phyloP scores from a whole-genome alignment of 208 protist genomes.

The Vickermania spadyakhi region DNA sequence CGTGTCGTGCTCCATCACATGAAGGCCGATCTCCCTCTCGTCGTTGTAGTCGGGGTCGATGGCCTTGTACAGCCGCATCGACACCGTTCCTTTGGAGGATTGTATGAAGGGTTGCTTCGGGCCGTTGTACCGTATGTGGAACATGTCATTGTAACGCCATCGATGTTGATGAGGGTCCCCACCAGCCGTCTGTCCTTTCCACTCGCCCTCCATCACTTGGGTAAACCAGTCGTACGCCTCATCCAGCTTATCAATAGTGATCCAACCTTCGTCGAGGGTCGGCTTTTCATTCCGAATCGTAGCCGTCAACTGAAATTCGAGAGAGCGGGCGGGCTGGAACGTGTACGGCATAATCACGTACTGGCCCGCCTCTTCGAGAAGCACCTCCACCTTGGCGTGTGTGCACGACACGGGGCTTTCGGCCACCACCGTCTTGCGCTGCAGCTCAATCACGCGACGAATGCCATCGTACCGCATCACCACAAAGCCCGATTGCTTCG shows the following conservation, averaged over 20 bases:
- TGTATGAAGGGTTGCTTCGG: conserved; percentile 11
- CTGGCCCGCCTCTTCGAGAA: conserved; percentile 15
- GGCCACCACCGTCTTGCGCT: conserved; percentile 26
- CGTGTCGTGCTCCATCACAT: conserved; percentile 38
- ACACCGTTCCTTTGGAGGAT: conserved; percentile 24
- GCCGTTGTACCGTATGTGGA: conserved; percentile 23
- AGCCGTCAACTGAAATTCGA: conserved; percentile 41
- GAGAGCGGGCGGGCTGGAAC: conserved; percentile 48
- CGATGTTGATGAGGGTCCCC: conserved; percentile 20
- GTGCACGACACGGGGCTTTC: conserved; percentile 37
- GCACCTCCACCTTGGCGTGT: conserved; percentile 30
- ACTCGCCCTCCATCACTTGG: conserved; percentile 25
- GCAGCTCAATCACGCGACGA: conserved; percentile 36
- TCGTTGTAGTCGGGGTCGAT: conserved; percentile 65
- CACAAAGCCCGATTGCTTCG: conserved; percentile 50
- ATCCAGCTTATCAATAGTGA: conserved; percentile 60
- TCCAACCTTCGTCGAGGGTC: conserved; percentile 36
- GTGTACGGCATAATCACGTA: conserved; percentile 82
- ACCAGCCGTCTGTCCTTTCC: conserved; percentile 38
- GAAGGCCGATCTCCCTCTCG: conserved; percentile 52
- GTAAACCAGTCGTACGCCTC: conserved; percentile 58
- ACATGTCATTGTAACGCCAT: conserved; percentile 77
- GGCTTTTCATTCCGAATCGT: conserved; percentile 27
- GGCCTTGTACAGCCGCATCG: conserved; percentile 50
- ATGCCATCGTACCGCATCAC: conserved; percentile 59